Conservation (phyloP, 1,139 yeast species). For the Lipomyces yarrowii region DNA sequence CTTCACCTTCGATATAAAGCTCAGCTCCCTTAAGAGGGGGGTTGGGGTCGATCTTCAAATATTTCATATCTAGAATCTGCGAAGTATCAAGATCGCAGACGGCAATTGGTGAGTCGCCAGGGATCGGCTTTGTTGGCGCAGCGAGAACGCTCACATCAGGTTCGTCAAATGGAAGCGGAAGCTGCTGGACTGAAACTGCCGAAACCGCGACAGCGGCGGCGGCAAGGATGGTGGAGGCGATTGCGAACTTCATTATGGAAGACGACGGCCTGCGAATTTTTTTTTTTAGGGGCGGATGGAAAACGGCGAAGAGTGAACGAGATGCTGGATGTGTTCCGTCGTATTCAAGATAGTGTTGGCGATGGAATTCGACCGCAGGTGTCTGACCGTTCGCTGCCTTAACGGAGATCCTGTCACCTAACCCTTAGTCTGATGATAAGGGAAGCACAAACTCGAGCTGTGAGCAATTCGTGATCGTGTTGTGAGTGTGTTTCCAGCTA, state of each 20-base stretch:
- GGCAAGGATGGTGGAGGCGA: slow-evolving; percentile 7
- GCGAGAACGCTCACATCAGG: not conserved
- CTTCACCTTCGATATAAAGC: slow-evolving; percentile 76
- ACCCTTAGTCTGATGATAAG: no score
- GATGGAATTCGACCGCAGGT: no score
- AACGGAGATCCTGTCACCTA: no score
- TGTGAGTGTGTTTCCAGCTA: no score
- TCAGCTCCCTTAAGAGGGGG: slow-evolving; percentile 86
- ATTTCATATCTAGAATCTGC: slow-evolving; percentile 65
- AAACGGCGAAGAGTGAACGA: not conserved
- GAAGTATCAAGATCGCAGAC: slow-evolving; percentile 67
- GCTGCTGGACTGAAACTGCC: slow-evolving; percentile 17
- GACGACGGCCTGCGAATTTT: not conserved
- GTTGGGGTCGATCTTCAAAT: slow-evolving; percentile 70
- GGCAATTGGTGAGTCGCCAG: slow-evolving; percentile 85
- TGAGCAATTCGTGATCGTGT: no score
- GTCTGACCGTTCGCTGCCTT: no score
- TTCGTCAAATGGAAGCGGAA: slow-evolving; percentile 23
- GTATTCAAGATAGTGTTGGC: no score
- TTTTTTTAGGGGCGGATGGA: not conserved
- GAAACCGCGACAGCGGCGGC: slow-evolving; percentile 9
- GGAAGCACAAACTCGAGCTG: no score
- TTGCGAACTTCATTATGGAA: slow-evolving; percentile 18
- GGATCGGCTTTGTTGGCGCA: slow-evolving; percentile 56
- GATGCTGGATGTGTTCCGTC: no score